Percentiles rank a stretch among this genome's conserved stretches.
phyloP scores from a whole-genome alignment of 169 alveolate species.

The Plasmodium reichenowi region DNA sequence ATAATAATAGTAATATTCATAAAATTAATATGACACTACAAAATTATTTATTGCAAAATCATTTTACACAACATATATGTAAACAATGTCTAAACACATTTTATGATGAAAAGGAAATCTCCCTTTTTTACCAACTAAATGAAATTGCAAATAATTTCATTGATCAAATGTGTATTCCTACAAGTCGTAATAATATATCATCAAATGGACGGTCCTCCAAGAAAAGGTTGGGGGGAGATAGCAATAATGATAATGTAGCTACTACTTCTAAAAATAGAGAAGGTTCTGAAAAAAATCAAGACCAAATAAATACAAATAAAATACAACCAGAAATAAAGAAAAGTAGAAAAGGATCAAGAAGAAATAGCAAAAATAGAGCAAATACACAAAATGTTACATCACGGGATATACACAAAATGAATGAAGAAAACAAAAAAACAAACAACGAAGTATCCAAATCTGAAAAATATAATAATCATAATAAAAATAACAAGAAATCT shows the following conservation, averaged over 20 bases:
- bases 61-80: conserved; percentile 8
- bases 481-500: neutral
- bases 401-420: no score
- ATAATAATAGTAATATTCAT: neutral
- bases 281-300: neutral
- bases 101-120: conserved; percentile 15
- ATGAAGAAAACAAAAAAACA: no score
- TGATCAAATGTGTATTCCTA: neutral
- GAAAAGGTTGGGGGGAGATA: no score
- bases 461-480: no score
- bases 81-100: conserved; percentile 51
- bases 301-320: neutral
- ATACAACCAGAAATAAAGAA: conserved; percentile 2
- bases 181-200: no score
- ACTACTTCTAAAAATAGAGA: neutral
- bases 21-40: neutral
- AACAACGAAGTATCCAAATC: no score
- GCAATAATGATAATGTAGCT: no score
- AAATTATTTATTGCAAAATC: no score
- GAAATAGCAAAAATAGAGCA: no score
- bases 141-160: neutral
- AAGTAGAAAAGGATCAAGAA: no score
- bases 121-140: neutral
- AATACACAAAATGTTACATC: no score
- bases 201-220: no score